Base-by-base conservation (phyloP, 495 filamentous ascomycete genomes). In the Podospora appendiculata region DNA sequence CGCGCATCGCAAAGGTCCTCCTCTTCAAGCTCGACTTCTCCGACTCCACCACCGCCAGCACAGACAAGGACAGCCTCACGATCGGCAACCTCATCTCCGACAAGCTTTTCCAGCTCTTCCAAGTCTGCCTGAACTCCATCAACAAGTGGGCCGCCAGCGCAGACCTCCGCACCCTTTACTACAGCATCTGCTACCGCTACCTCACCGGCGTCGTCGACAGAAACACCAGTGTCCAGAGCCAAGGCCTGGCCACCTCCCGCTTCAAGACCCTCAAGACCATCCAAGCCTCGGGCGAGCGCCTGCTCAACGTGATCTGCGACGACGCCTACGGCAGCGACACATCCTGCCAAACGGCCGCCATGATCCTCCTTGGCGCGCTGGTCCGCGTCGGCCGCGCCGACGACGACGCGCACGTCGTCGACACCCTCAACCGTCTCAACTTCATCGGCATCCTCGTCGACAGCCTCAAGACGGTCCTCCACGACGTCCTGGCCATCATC, bases 401-500 rank as follows among this genome's bases (percentile, higher is more conserved):
- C 46, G 77, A 77, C 45, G 71, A 79, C 35, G 75, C 71, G 45
- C 79, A 85, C 54, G 74, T 96, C 44, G 78, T 94, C 18, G 90
- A 95, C 32, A 66, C 83, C 8, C 79, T 99, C 44, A 83, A 84
- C 47, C 80, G 85, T 42, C 81, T 94, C 14, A 96, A 96, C 65
- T 96, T 96, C 70, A 77, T 96, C 43, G 84, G 83, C 40, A 81
- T 97, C 8, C 80, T 96, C 53, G 81, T 97, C 43, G 92, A 96
- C 65, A 83, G 84, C 19, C 80, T 95, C 54, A 82, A 85, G 56
- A 75, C 76, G 45, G 79, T 95, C 42, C 77, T 87, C 11, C 54
- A 70, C 7, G 91, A 96, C 51, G 71, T 73, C 70, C 63, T 70
- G 35, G 55, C 57, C 11, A 47, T 56, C 36, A 51, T 53, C 41